Evolutionary conservation across 2,329 filamentous ascomycete species (phyloP).

Genomic region (Pochonia chlamydosporia): DNA sequence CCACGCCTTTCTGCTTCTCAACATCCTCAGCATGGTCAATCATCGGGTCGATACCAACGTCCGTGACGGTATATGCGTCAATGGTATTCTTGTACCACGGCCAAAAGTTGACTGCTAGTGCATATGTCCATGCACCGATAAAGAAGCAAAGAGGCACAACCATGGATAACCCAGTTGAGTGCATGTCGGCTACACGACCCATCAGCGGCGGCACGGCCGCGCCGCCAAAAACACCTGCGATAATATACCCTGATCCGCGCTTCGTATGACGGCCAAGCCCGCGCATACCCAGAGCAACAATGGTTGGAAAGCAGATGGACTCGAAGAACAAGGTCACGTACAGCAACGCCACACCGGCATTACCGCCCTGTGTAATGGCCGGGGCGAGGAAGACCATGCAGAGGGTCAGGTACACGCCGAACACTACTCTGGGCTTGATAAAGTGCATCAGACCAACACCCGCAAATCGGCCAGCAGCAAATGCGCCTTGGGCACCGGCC

Average conservation of each 20-base stretch:
- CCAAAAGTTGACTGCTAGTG: slow-evolving; percentile 59
- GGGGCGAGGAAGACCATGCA: slow-evolving; percentile 58
- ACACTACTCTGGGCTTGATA: slow-evolving; percentile 59
- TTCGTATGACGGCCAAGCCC: slow-evolving; percentile 75
- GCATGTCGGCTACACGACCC: slow-evolving; percentile 43
- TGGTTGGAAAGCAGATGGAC: slow-evolving; percentile 74
- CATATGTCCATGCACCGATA: slow-evolving; percentile 49
- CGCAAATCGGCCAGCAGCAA: slow-evolving; percentile 66
- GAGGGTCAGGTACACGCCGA: slow-evolving; percentile 57
- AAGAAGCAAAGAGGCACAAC: slow-evolving; percentile 59
- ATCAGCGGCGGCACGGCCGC: slow-evolving; percentile 68
- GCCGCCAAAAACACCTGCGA: slow-evolving; percentile 66
- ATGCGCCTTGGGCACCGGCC: slow-evolving; percentile 67
- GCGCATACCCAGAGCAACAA: slow-evolving; percentile 70
- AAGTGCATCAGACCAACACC: slow-evolving; percentile 63
- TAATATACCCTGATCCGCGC: slow-evolving; percentile 63
- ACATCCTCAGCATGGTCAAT: background rate
- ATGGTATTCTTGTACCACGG: slow-evolving; percentile 57
- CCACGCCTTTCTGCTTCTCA: background rate
- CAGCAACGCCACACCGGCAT: slow-evolving; percentile 53
- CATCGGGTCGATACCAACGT: slow-evolving; percentile 28
- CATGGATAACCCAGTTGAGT: slow-evolving; percentile 55
- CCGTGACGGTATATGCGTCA: slow-evolving; percentile 47
- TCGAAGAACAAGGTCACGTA: slow-evolving; percentile 73
- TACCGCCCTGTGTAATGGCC: slow-evolving; percentile 39